Evolutionary conservation across 2,329 filamentous ascomycete species (phyloP).

Genomic region (Bisporella sp.): DNA sequence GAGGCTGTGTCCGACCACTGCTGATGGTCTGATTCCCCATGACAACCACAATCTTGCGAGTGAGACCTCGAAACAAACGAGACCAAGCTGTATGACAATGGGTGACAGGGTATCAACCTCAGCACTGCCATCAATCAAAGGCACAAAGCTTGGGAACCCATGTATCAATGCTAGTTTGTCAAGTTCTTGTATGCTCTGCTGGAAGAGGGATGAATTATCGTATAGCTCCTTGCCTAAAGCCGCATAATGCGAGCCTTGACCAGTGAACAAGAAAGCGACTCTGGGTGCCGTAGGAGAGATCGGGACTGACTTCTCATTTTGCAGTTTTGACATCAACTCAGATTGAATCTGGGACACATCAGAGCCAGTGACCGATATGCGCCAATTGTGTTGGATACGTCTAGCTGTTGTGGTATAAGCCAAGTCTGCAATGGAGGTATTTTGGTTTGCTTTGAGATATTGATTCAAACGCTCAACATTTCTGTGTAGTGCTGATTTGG

Average conservation of each 20-base stretch:
- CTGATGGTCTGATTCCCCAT: conserved; percentile 46
- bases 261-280: conserved; percentile 30
- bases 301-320: background rate
- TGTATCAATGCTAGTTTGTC: conserved; percentile 6
- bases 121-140: conserved; percentile 27
- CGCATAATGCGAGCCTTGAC: conserved; percentile 36
- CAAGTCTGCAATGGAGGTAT: conserved; percentile 2
- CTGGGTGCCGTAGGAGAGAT: conserved; percentile 22
- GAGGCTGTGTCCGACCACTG: conserved; percentile 54
- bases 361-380: conserved; percentile 39
- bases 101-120: conserved; percentile 36
- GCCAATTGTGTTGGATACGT: conserved; percentile 49
- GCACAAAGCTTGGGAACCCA: conserved; percentile 8
- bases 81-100: conserved; percentile 44
- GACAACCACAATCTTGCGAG: conserved; percentile 46
- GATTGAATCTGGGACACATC: conserved; percentile 21
- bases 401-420: conserved; percentile 28
- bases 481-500: conserved; percentile 3
- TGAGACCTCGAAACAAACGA: conserved; percentile 46
- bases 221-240: conserved; percentile 8
- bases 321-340: conserved; percentile 29
- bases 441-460: conserved; percentile 7
- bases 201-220: conserved; percentile 29
- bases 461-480: conserved; percentile 7
- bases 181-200: conserved; percentile 5